Evolutionary conservation across 169 alveolate species (phyloP).

Genomic region (Cryptosporidium viatorum): DNA sequence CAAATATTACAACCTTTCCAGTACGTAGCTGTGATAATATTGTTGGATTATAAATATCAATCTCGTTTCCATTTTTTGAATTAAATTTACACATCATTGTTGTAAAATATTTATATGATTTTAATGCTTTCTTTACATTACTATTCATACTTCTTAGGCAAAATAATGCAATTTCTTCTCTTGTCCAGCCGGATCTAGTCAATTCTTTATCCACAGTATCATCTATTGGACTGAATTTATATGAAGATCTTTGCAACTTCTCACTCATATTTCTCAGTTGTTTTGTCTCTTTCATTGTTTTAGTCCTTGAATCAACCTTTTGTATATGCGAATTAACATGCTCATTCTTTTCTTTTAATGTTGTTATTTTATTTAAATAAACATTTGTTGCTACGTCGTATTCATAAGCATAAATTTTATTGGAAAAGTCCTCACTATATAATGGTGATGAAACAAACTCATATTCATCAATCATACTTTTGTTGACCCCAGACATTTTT

Average conservation of each 20-base stretch:
- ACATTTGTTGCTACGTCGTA: not conserved
- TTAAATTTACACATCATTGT: slow-evolving; percentile 52
- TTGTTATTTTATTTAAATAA: not conserved
- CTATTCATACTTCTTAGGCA: slow-evolving; percentile 49
- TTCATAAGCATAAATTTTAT: not conserved
- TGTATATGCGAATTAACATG: not conserved
- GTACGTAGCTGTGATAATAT: slow-evolving; percentile 55
- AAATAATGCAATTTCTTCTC: slow-evolving; percentile 69
- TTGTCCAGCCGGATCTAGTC: slow-evolving; percentile 54
- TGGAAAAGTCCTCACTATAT: not conserved
- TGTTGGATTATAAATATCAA: slow-evolving; percentile 52
- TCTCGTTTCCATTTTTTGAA: slow-evolving; percentile 43
- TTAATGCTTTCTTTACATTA: slow-evolving; percentile 37
- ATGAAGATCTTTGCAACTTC: slow-evolving; percentile 35
- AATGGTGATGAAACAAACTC: not conserved
- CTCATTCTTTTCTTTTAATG: not conserved
- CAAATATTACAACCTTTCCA: slow-evolving; percentile 53
- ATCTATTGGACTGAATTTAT: slow-evolving; percentile 49
- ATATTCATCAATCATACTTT: slow-evolving; percentile 15
- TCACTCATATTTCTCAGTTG: slow-evolving; percentile 44
- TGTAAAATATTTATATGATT: slow-evolving; percentile 49
- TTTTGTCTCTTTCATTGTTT: not conserved
- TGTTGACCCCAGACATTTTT: not conserved
- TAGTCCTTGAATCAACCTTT: not conserved
- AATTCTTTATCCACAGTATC: slow-evolving; percentile 34